phyloP scores from a whole-genome alignment of 768 basidiomycete genomes.

The Tulasnella sp. region DNA sequence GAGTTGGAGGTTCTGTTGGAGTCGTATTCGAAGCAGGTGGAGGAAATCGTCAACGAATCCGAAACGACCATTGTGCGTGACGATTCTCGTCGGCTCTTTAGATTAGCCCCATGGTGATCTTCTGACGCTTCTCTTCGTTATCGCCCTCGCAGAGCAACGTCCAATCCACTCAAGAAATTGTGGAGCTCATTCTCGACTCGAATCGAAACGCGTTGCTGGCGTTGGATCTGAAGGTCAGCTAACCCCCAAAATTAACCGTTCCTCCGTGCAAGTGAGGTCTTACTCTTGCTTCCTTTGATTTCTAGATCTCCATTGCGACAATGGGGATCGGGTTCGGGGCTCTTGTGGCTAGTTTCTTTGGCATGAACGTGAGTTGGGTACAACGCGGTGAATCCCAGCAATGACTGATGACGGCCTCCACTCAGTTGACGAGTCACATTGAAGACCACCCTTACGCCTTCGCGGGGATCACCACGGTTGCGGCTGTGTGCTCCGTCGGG shows the following conservation, averaged over 20 bases:
- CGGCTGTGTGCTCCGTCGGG: constrained; percentile 21
- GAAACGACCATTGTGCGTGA: constrained; percentile 64
- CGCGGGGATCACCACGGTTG: constrained; percentile 46
- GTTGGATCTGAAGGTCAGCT: constrained; percentile 86
- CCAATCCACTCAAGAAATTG: constrained; percentile 95
- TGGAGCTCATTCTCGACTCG: constrained; percentile 90
- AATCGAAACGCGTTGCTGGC: constrained; percentile 89
- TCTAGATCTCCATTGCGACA: constrained; percentile 82
- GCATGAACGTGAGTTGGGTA: constrained; percentile 88
- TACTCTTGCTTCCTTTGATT: background rate
- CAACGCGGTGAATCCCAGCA: too few species aligned
- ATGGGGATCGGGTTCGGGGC: constrained; percentile 88
- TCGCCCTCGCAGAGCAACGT: constrained; percentile 57
- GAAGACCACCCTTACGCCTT: constrained; percentile 70
- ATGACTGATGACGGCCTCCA: too few species aligned
- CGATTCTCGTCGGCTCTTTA: background rate
- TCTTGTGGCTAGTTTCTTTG: constrained; percentile 81
- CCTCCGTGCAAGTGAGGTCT: background rate
- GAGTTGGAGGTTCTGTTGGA: constrained; percentile 91
- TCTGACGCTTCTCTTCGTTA: background rate
- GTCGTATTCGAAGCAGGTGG: constrained; percentile 90
- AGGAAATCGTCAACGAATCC: constrained; percentile 90
- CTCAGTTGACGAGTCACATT: constrained; percentile 59
- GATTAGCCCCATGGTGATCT: background rate
- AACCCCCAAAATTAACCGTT: too few species aligned